Base-by-base conservation (phyloP, 306 rosid genomes). In the Corylus avellana region DNA sequence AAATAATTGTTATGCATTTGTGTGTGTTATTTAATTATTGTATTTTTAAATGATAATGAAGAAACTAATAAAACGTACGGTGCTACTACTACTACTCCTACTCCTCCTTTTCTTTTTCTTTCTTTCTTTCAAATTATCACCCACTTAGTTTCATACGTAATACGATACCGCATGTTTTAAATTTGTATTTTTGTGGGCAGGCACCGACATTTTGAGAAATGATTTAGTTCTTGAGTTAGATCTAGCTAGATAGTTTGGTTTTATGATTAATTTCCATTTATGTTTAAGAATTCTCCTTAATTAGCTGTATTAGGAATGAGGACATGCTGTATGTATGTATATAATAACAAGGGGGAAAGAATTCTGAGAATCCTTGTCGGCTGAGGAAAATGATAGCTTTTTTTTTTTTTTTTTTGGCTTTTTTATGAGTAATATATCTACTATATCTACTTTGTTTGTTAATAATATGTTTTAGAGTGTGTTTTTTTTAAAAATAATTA, bases 181-280 rank as follows among this genome's bases (percentile, higher is more conserved):
- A 39, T 64, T 35, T 64, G 48, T 64, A 16, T 35, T 14, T 35
- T 35, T 5, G 46, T 42, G 46, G 5, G 44, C 3, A 57, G 69
- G 88, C 88, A 90, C 97, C 94, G 97, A 91, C 92, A 86, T 76
- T 59, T 79, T 56, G 77, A 80, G 80, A 76, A 70, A 85, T 53
- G 75, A 77, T 42, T 37, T 63, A 14, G 56, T 56, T 77, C 35
- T 82, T 76, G 39, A 73, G 74, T 53, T 72, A 50, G 58, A 76
- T 79, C 72, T 22, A 22, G 56, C 5, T 8, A 32, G 35, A 32
- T 29, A 17, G 66, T 18, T 63, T 77, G 25, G 17, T 18, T 67
- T 16, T 17, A 35, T 14, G 5, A 64, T 16, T 18, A 3, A 20
- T 39, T 5, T 67, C 49, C 70, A 14, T 25, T 0, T 22, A 10